Conservation (phyloP, 768 basidiomycete species). For the Boletus barrowsii region DNA sequence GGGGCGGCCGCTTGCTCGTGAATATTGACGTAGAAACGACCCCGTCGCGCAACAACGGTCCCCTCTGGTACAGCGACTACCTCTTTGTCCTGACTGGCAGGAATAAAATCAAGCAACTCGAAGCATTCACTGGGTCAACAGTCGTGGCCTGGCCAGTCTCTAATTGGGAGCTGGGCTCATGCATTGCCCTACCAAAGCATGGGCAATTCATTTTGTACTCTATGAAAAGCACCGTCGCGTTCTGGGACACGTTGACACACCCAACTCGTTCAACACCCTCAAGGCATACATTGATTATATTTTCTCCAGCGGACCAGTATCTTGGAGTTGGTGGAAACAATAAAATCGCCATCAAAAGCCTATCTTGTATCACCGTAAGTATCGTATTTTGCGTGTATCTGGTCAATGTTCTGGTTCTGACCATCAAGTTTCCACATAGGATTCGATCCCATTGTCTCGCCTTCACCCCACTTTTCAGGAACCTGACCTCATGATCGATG, state of each 20-base stretch:
- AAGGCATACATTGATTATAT: not conserved
- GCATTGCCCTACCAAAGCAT: not conserved
- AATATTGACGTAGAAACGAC: not conserved
- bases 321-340: not conserved
- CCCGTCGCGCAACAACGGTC: not conserved
- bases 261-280: not conserved
- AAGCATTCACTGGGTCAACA: not conserved
- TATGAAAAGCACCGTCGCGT: not conserved
- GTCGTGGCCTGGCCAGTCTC: not conserved
- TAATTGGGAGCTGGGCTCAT: not conserved
- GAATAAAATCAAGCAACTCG: not conserved
- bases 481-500: not conserved
- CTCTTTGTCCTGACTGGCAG: not conserved
- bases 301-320: not conserved
- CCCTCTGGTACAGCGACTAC: conserved; percentile 1
- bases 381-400: not conserved
- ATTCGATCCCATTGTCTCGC: not conserved
- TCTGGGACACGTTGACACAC: not conserved
- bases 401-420: not conserved
- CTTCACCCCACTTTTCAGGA: not conserved
- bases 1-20: not conserved
- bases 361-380: not conserved
- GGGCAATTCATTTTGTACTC: not conserved
- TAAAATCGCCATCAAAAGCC: not conserved
- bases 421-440: not conserved